These are phyloP conservation scores for Linnemannia elongata DNA, from an alignment of 192 early-diverging fungal species.

Conservation along the genomic window DNA sequence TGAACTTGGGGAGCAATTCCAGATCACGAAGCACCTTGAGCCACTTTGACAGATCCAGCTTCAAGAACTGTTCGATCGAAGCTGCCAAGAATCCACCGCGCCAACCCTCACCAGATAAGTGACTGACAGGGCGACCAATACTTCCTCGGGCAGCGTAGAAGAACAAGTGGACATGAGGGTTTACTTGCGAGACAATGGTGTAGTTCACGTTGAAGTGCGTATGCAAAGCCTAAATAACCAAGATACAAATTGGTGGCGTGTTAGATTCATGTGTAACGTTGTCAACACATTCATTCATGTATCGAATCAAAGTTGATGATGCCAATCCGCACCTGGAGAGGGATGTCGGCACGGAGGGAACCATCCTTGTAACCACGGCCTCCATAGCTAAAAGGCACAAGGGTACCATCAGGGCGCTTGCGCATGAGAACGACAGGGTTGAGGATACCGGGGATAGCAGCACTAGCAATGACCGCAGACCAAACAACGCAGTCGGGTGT, in stretches of 20 bases:
- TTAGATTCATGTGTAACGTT: not conserved
- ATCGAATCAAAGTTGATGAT: not conserved
- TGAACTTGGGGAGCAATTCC: constrained; percentile 80
- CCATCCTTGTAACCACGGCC: constrained; percentile 88
- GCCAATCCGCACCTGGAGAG: constrained; percentile 60
- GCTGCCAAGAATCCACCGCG: constrained; percentile 91
- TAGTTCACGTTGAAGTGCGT: constrained; percentile 88
- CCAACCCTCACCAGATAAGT: constrained; percentile 83
- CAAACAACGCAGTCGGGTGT: constrained; percentile 88
- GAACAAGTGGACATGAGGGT: constrained; percentile 91
- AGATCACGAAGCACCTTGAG: constrained; percentile 84
- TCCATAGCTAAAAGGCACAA: constrained; percentile 84
- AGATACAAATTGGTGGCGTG: not conserved
- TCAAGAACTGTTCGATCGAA: constrained; percentile 82
- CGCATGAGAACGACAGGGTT: constrained; percentile 86
- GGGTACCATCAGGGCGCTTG: constrained; percentile 75
- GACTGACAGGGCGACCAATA: constrained; percentile 80
- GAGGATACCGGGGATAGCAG: constrained; percentile 87
- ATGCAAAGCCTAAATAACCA: constrained; percentile 65
- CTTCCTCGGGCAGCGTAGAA: constrained; percentile 86
- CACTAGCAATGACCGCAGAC: constrained; percentile 90
- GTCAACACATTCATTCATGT: too few species aligned
- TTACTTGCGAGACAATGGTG: constrained; percentile 87
- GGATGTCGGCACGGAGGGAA: constrained; percentile 85
- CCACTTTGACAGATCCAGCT: constrained; percentile 91